Percentiles rank a stretch among this genome's conserved stretches.
Evolutionary conservation across 2,329 filamentous ascomycete genomes (phyloP).

Genomic region (Zymoseptoria crescenta): DNA sequence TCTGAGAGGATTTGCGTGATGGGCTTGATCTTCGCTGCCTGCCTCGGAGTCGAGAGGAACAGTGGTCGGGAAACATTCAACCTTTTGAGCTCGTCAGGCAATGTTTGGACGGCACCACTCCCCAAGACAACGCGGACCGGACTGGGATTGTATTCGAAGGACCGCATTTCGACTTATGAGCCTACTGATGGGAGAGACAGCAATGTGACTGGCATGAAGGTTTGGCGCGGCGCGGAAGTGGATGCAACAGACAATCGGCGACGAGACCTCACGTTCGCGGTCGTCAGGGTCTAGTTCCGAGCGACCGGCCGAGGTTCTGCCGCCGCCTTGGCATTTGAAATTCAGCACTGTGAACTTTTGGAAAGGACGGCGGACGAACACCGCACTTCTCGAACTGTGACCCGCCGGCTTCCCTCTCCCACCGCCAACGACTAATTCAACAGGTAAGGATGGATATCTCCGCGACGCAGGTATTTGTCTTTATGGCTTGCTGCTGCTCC

Average conservation of each 20-base stretch:
- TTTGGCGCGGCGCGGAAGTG: too few relatives aligned
- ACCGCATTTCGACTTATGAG: constrained; percentile 2
- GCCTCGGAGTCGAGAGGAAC: constrained; percentile 50
- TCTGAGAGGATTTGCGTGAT: constrained; percentile 32
- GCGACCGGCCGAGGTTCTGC: background rate
- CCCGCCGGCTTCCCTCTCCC: background rate
- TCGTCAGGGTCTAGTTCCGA: too few relatives aligned
- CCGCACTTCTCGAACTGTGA: background rate
- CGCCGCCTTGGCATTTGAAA: background rate
- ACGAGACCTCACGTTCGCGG: too few relatives aligned
- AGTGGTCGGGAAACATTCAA: constrained; percentile 45
- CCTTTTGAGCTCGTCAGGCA: constrained; percentile 38
- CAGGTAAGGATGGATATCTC: background rate
- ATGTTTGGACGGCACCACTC: constrained; percentile 44
- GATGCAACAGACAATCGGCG: too few relatives aligned
- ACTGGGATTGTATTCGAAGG: constrained; percentile 49
- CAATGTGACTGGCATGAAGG: background rate
- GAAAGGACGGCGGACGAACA: background rate
- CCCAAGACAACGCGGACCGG: constrained; percentile 51
- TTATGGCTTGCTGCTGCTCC: background rate
- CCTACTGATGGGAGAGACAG: too few relatives aligned
- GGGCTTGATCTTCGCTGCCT: constrained; percentile 38
- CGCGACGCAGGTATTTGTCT: background rate
- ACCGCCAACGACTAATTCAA: background rate
- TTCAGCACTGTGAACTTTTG: background rate